Evolutionary conservation across 495 filamentous ascomycete genomes (phyloP).

Genomic region (Xylaria acuta): DNA sequence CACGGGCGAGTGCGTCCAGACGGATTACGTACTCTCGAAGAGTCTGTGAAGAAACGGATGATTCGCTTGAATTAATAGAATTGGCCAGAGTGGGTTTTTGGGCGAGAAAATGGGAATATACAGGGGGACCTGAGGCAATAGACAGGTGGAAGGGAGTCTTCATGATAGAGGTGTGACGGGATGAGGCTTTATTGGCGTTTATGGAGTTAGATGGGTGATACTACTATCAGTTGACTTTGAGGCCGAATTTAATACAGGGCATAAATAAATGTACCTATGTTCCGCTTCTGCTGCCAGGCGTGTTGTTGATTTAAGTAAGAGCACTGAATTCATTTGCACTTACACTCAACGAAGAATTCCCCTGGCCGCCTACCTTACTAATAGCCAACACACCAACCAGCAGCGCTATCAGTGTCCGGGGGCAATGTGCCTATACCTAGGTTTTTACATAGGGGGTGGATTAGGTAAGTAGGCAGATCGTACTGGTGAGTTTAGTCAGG

Average conservation of each 20-base stretch:
- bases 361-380: no score
- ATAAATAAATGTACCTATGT: background rate
- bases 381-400: no score
- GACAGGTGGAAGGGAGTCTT: background rate
- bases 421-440: no score
- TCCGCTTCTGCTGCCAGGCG: background rate
- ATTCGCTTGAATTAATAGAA: background rate
- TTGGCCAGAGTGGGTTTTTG: background rate
- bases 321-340: background rate
- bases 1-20: conserved; percentile 42
- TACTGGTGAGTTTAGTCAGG: no score
- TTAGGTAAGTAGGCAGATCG: no score
- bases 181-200: background rate
- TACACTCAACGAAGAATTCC: background rate
- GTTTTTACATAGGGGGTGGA: no score
- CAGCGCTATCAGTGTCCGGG: no score
- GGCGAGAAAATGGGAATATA: background rate
- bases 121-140: no score
- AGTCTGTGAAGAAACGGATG: conserved; percentile 1
- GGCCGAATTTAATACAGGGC: background rate
- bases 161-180: background rate
- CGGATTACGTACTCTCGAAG: conserved; percentile 38
- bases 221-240: background rate
- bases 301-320: background rate
- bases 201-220: background rate